These are phyloP conservation scores for Phoma sp. DNA, from an alignment of 2,329 filamentous ascomycete genomes.

Conservation along the genomic window DNA sequence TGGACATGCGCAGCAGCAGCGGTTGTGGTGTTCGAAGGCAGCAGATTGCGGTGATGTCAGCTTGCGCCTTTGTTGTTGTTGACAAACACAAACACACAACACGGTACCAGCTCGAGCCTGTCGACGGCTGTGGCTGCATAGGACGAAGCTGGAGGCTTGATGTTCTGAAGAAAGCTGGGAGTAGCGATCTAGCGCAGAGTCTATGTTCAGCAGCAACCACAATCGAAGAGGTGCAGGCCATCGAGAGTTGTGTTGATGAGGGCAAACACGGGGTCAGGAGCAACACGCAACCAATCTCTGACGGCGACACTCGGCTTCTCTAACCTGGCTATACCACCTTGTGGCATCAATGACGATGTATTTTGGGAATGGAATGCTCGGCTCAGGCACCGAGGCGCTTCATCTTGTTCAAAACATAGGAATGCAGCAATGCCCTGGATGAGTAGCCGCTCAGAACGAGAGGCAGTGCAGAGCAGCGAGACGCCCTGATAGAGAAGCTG, in stretches of 20 bases:
- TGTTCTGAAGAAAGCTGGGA: background rate
- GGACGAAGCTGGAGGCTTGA: background rate
- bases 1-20: conserved; percentile 2
- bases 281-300: background rate
- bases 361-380: background rate
- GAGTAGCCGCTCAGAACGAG: background rate
- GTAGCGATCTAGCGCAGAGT: background rate
- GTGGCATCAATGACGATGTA: conserved; percentile 4
- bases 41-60: conserved; percentile 8
- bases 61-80: conserved; percentile 12
- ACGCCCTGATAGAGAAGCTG: conserved; percentile 7
- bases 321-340: background rate
- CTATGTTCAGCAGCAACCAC: background rate
- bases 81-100: conserved; percentile 14
- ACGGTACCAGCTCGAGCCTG: background rate
- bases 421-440: background rate
- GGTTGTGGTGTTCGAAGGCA: background rate
- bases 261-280: background rate
- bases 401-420: conserved; percentile 4
- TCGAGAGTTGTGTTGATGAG: conserved; percentile 8
- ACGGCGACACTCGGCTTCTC: background rate
- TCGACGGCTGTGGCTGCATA: background rate
- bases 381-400: background rate
- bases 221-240: conserved; percentile 4
- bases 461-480: conserved; percentile 8